Base-by-base conservation (phyloP, 805 yeast species). In the Kazachstania psychrophila region DNA sequence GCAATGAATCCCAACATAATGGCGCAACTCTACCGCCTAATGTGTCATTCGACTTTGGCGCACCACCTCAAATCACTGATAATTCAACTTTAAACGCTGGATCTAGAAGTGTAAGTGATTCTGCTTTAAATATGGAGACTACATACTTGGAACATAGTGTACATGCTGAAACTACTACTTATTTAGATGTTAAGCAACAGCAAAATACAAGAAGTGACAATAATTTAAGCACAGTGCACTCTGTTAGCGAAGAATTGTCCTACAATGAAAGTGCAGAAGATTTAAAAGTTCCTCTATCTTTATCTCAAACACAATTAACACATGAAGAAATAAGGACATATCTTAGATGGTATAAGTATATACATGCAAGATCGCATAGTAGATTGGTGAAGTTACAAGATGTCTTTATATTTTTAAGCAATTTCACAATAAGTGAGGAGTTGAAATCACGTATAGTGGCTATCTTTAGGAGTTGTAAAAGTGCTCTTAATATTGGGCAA, bases 271-370 rank as follows among this genome's bases (percentile, higher is more conserved):
- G 58, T 6, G 42, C 52, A 5, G 63, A 62, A 17, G 74, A 72
- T 31, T 43, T 62, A 7, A 47, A 62, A 9, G 69, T 77, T 2
- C 85, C 88, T 0, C 58, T 82, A 34, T 73, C 86, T 2, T 60
- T 83, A n/a, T 66, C 78, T 1, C 70, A 74, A 1, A 72, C 70
- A 32, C 85, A 85, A 40, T 68, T 89, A 31, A 72, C 95, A 0
- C 69, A 70, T 14, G 82, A 80, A 39, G 98, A 89, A 58, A 72
- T 77, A 10, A 75, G 79, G 49, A 82, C 96, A 1, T 89, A 89
- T 58, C 73, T 89, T 47, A 68, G 96, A 46, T 89, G 98, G 98
- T 89, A 88, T 58, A 80, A 86, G 46, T 88, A 85, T 51, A 75
- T 89, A 23, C 70, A 82, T 25, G 69, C 82, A 31, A 72, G 88